A percentile compares a stretch with the other conserved stretches of the same genome.
phyloP scores from a whole-genome alignment of 306 rosid species.

The Cucurbita moschata region DNA sequence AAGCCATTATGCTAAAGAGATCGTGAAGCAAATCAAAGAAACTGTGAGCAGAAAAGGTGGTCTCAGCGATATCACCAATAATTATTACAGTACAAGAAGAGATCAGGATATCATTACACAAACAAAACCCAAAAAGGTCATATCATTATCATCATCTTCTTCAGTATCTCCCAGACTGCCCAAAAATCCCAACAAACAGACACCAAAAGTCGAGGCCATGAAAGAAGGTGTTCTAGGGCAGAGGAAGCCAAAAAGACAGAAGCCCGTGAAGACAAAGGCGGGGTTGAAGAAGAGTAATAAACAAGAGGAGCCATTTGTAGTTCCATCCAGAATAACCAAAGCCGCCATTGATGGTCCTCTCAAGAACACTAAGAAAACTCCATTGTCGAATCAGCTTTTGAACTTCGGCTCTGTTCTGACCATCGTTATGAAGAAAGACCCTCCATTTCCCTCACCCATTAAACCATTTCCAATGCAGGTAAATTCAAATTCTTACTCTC shows the following conservation, averaged over 20 bases:
- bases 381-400: constrained; percentile 36
- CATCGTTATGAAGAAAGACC: constrained; percentile 26
- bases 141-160: neutral
- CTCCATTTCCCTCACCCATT: constrained; percentile 15
- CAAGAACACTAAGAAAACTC: constrained; percentile 44
- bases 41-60: constrained; percentile 52
- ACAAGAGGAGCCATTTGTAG: constrained; percentile 60
- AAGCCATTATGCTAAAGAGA: constrained; percentile 43
- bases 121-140: neutral
- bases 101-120: neutral
- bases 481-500: no score
- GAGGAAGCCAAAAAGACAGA: no score
- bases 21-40: constrained; percentile 63
- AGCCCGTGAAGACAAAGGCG: constrained; percentile 14
- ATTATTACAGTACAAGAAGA: constrained; percentile 3
- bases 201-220: neutral
- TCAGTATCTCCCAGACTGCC: constrained; percentile 24
- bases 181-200: constrained; percentile 7
- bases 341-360: constrained; percentile 9
- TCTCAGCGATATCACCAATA: constrained; percentile 56
- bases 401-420: constrained; percentile 30
- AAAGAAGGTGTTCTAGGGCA: neutral
- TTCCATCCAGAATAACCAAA: constrained; percentile 31
- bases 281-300: constrained; percentile 31
- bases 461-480: constrained; percentile 34